These are phyloP conservation scores for Acanthamoeba castellanii DNA, from an alignment of 208 protist genomes.

Conservation along the genomic window DNA sequence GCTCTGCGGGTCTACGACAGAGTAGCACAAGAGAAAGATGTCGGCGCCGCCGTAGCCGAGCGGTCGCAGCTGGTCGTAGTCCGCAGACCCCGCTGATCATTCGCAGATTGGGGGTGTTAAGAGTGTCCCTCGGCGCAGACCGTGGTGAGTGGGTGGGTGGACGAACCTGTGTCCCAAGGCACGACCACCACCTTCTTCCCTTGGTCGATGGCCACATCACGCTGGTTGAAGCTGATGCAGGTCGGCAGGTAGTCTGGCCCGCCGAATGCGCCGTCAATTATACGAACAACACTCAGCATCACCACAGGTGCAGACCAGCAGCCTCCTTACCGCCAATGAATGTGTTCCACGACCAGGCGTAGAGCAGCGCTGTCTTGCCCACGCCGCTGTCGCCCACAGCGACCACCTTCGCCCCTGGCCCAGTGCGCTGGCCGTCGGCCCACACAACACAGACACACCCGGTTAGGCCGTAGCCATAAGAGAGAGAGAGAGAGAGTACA, in stretches of 20 bases:
- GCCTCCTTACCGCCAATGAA: too few relatives aligned
- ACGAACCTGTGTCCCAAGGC: too few relatives aligned
- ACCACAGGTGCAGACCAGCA: not conserved
- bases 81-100: conserved; percentile 57
- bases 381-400: not conserved
- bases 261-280: not conserved
- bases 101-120: too few relatives aligned
- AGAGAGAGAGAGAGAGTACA: too few relatives aligned
- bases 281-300: not conserved
- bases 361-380: not conserved
- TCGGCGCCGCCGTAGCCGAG: conserved; percentile 91
- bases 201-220: too few relatives aligned
- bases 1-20: conserved; percentile 82
- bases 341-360: not conserved
- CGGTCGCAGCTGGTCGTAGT: conserved; percentile 90
- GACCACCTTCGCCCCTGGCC: not conserved
- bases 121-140: too few relatives aligned
- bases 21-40: conserved; percentile 91
- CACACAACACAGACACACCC: not conserved
- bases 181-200: too few relatives aligned
- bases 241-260: too few relatives aligned
- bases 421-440: not conserved
- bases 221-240: too few relatives aligned
- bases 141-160: too few relatives aligned
- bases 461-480: not conserved